phyloP scores from a whole-genome alignment of 2,329 filamentous ascomycete genomes.

The Raffaelea arxii region DNA sequence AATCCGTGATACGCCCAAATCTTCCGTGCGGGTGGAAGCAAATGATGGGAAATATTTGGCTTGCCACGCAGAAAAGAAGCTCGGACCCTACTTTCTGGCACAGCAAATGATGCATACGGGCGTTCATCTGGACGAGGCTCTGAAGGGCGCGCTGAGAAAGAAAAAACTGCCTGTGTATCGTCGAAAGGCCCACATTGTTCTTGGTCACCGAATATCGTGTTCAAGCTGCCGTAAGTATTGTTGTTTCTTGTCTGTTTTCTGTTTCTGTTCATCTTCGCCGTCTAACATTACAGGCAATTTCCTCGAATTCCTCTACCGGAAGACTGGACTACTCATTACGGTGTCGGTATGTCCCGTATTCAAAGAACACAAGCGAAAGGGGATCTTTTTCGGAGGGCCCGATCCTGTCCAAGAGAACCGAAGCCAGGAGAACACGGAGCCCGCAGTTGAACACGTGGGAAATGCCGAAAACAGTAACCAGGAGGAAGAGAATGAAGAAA shows the following conservation, averaged over 20 bases:
- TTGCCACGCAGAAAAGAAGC: constrained; percentile 13
- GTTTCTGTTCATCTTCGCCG: too few species aligned
- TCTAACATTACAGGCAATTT: constrained; percentile 6
- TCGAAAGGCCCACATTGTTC: constrained; percentile 3
- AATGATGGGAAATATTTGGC: constrained; percentile 8
- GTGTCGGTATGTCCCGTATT: constrained; percentile 1
- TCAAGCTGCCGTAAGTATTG: constrained; percentile 9
- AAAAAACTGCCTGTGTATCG: constrained; percentile 1
- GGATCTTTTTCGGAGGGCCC: background rate
- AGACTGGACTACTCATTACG: constrained; percentile 3
- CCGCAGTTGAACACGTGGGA: background rate
- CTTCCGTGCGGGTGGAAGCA: background rate
- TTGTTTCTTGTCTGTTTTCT: background rate
- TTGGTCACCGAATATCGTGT: constrained; percentile 12
- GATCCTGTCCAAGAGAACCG: background rate
- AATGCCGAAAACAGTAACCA: background rate
- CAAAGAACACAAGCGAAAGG: background rate
- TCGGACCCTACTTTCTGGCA: constrained; percentile 7
- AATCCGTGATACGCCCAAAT: constrained; percentile 7
- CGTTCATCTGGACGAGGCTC: constrained; percentile 1
- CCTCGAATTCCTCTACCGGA: background rate
- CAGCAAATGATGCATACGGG: constrained; percentile 2
- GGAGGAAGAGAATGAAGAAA: background rate
- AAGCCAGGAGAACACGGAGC: background rate
- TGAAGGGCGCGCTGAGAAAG: constrained; percentile 2